Evolutionary conservation across 768 basidiomycete genomes (phyloP), one percentile per base, ranked within the genome.

Genomic region (Galerina marginata): DNA sequence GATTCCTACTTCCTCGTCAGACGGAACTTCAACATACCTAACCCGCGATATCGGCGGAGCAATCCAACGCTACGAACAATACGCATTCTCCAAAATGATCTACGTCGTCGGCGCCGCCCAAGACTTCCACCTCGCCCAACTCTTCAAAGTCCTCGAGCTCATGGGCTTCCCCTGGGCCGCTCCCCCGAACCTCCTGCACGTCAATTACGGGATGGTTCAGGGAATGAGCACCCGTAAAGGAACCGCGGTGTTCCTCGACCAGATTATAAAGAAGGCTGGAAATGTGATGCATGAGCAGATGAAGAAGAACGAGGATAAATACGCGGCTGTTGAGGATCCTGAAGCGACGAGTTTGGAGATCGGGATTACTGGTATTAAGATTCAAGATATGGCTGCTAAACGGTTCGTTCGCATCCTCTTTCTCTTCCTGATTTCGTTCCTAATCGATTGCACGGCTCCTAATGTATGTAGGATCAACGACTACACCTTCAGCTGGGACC

Each of bases 151-250:
- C 26, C 84, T 98, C 52, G 83, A 92, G 59, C 81, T 97, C 40
- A 95, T 99, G 92, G 86, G 86, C 4, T 91, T 91, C 77, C 85
- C 89, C 0, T 98, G 92, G 91, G 95, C 96, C 0, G 81, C 86
- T 61, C 78, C 77, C 29, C 29, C 29, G 29, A 33, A 33, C 38
- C 83, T 98, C 45, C 82, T 92, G 71, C 96, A 98, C 74, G 80
- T 98, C 75, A 96, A 95, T 77, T 95, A 91, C 66, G 93, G 93
- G 15, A 78, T 96, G 61, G 95, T 99, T 20, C 88, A 86, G 55
- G 96, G 96, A 58, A 99, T 99, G 96, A 95, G 89, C 73, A 93
- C 93, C 23, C 86, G 92, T 36, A 93, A 89, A 75, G 95, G 95
- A 38, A 98, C 93, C 0, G 96, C 93, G 46, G 95, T 96, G 51